These are phyloP conservation scores for Dysphania ambrosioides DNA, from an alignment of 148 eudicot genomes.

Conservation along the genomic window DNA sequence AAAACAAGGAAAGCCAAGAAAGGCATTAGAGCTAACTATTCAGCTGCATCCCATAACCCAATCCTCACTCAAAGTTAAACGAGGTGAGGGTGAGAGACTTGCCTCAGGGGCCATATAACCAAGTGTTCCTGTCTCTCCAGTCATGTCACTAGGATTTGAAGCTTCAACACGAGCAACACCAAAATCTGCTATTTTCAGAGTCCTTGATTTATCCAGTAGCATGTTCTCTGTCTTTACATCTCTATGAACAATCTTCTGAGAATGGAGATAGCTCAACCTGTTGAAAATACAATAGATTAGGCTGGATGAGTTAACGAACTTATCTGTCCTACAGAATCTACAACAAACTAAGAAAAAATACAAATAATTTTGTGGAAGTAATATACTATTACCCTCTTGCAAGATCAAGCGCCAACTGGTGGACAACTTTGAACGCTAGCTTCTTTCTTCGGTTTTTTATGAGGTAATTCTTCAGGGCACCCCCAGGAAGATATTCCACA, in stretches of 20 bases:
- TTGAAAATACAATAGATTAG: conserved; percentile 14
- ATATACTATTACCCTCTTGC: conserved; percentile 68
- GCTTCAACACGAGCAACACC: conserved; percentile 99
- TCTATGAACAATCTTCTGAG: conserved; percentile 93
- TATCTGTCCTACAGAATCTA: neutral
- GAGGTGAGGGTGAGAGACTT: conserved; percentile 6
- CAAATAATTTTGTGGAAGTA: neutral
- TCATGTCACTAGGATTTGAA: conserved; percentile 96
- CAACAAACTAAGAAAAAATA: neutral
- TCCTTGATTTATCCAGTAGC: conserved; percentile 87
- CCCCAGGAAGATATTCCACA: conserved; percentile 82
- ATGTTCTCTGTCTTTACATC: conserved; percentile 98
- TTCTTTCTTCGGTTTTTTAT: conserved; percentile 74
- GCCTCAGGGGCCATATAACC: conserved; percentile 99
- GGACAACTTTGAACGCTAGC: conserved; percentile 73
- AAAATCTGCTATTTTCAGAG: conserved; percentile 93
- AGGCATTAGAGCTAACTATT: neutral
- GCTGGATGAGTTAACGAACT: neutral
- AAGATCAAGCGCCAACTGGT: conserved; percentile 81
- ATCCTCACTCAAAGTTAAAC: neutral
- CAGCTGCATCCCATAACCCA: neutral
- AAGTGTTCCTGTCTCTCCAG: conserved; percentile 97
- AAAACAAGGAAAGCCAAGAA: neutral
- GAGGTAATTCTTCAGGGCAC: conserved; percentile 69
- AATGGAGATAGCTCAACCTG: conserved; percentile 92